Evolutionary conservation across 164 flowering plant genomes (phyloP).

Genomic region (Piper betle): DNA sequence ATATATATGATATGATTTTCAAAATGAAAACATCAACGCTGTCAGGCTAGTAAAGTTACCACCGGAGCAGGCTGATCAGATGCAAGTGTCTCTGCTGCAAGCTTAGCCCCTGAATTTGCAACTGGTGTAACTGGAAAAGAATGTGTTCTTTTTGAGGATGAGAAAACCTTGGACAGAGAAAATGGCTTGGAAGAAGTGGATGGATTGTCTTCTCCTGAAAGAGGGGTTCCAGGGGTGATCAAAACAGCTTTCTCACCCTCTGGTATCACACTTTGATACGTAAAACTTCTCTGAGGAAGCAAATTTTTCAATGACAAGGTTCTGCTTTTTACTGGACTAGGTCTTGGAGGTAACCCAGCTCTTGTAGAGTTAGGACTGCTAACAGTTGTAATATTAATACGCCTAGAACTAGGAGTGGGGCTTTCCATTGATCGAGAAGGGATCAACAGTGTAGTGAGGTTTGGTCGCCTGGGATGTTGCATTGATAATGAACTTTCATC

Average conservation of each 20-base stretch:
- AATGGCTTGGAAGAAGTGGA: constrained; percentile 43
- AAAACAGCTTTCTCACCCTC: constrained; percentile 58
- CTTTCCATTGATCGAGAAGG: no score
- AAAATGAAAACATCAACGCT: no score
- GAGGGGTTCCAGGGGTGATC: constrained; percentile 33
- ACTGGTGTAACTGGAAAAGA: constrained; percentile 48
- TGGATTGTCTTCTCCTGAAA: constrained; percentile 34
- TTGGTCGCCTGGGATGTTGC: no score
- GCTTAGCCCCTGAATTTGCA: constrained; percentile 20
- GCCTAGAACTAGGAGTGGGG: no score
- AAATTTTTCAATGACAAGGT: constrained; percentile 38
- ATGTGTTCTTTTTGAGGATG: constrained; percentile 27
- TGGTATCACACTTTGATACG: constrained; percentile 16
- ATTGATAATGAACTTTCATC: no score
- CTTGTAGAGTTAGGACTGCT: no score
- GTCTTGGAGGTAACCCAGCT: no score
- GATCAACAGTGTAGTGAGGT: no score
- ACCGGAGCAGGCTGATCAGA: constrained; percentile 12
- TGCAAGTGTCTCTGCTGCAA: constrained; percentile 17
- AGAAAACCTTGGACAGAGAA: constrained; percentile 38
- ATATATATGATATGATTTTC: no score
- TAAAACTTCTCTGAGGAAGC: constrained; percentile 48
- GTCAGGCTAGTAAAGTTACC: constrained; percentile 10
- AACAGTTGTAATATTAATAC: no score
- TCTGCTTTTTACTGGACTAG: no score